These are phyloP conservation scores for Naganishia friedmannii DNA, from an alignment of 768 basidiomycete species.

Conservation along the genomic window DNA sequence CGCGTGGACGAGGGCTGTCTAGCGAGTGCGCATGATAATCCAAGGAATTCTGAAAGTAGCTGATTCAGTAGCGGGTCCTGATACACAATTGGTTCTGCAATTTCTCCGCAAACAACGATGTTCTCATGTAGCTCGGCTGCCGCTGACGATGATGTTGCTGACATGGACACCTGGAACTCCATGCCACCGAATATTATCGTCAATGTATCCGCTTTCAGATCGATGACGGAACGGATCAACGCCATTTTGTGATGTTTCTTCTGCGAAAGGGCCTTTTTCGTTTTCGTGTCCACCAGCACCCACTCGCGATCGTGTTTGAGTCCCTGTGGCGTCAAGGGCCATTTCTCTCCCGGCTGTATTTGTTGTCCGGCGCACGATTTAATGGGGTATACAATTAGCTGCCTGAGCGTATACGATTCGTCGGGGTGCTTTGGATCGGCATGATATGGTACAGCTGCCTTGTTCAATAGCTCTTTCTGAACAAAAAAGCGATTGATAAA, in stretches of 20 bases:
- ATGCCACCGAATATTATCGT: slow-evolving; percentile 28
- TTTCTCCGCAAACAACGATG: slow-evolving; percentile 29
- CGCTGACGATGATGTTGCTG: background rate
- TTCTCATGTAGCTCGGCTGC: background rate
- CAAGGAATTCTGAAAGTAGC: slow-evolving; percentile 34
- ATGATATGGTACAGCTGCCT: too few relatives aligned
- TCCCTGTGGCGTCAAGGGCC: slow-evolving; percentile 36
- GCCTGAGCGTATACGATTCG: background rate
- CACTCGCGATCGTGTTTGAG: slow-evolving; percentile 39
- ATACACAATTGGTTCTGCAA: slow-evolving; percentile 19
- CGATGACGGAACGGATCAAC: slow-evolving; percentile 33
- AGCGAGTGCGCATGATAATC: slow-evolving; percentile 29
- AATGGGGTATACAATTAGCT: slow-evolving; percentile 38
- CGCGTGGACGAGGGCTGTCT: slow-evolving; percentile 26
- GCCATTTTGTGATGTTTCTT: slow-evolving; percentile 41
- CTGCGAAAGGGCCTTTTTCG: slow-evolving; percentile 35
- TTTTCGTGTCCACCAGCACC: slow-evolving; percentile 35
- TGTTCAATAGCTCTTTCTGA: background rate
- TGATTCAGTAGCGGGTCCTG: slow-evolving; percentile 19
- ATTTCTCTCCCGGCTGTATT: slow-evolving; percentile 2
- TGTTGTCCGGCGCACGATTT: slow-evolving; percentile 40
- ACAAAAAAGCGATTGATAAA: slow-evolving; percentile 39
- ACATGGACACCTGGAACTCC: slow-evolving; percentile 32
- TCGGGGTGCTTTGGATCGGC: too few relatives aligned
- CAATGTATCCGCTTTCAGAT: slow-evolving; percentile 7